Percentiles rank a stretch among this genome's conserved stretches.
Conservation (phyloP, 2,329 filamentous ascomycete genomes). For the Ophiosphaerella korrae region DNA sequence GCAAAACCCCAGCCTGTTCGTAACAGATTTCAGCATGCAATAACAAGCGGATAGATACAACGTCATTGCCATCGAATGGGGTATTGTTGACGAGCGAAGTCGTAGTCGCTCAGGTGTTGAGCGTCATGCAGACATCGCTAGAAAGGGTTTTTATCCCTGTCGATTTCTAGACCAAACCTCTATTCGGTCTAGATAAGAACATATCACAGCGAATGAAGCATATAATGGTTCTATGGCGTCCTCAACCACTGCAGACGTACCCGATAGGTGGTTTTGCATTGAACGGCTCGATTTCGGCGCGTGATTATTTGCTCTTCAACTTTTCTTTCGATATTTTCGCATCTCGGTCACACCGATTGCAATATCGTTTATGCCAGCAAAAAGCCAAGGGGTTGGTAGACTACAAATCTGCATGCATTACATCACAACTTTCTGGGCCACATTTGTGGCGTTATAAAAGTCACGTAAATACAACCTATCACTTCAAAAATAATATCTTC, state of each 20-base stretch:
- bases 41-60: too few relatives aligned
- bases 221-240: not conserved
- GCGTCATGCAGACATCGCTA: not conserved
- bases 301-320: slow-evolving; percentile 1
- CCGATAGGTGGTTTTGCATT: slow-evolving; percentile 11
- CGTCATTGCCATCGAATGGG: too few relatives aligned
- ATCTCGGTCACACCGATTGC: slow-evolving; percentile 10
- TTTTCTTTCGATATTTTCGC: slow-evolving; percentile 15
- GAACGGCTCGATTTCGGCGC: slow-evolving; percentile 2
- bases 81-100: too few relatives aligned
- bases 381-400: slow-evolving; percentile 22
- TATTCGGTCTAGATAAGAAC: too few relatives aligned
- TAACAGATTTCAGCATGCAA: too few relatives aligned
- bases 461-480: not conserved
- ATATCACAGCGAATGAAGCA: too few relatives aligned
- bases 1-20: too few relatives aligned
- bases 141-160: not conserved
- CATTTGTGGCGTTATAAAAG: slow-evolving; percentile 1
- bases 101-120: too few relatives aligned
- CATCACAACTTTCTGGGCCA: slow-evolving; percentile 9
- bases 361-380: slow-evolving; percentile 7
- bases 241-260: slow-evolving; percentile 5
- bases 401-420: slow-evolving; percentile 12
- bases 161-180: not conserved
- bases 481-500: too few relatives aligned